These are phyloP conservation scores for Clausena lansium DNA, from an alignment of 345 rosid species.

Conservation along the genomic window DNA sequence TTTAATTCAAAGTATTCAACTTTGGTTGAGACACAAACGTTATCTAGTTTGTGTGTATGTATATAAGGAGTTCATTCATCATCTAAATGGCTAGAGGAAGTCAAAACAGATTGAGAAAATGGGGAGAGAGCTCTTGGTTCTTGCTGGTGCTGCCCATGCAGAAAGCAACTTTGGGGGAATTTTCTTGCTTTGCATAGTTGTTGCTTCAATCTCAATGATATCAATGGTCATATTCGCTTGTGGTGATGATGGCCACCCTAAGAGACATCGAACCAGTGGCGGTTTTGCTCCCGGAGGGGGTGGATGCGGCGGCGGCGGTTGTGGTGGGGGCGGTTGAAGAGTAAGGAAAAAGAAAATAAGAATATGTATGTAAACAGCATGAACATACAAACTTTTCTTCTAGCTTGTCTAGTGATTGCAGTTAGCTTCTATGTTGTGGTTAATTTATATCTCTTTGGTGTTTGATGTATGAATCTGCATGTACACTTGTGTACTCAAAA, in stretches of 20 bases:
- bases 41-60: no score
- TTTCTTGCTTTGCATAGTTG: constrained; percentile 5
- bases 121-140: constrained; percentile 7
- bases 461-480: not conserved
- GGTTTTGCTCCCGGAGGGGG: not conserved
- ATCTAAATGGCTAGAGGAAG: not conserved
- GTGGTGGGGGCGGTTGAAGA: not conserved
- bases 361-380: not conserved
- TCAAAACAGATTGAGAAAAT: not conserved
- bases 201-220: constrained; percentile 19
- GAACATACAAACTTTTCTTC: not conserved
- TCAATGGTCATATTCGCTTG: constrained; percentile 25
- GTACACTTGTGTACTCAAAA: not conserved
- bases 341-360: not conserved
- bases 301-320: not conserved
- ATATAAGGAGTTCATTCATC: no score
- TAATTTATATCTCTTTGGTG: not conserved
- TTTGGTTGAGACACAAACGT: no score
- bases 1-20: no score
- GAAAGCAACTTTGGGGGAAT: constrained; percentile 10
- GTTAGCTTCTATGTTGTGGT: not conserved
- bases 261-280: not conserved
- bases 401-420: no score
- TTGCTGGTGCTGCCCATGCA: not conserved
- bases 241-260: not conserved